phyloP scores from a whole-genome alignment of 225 moss, liverwort and hornwort species.

The Antitrichia curtipendula region DNA sequence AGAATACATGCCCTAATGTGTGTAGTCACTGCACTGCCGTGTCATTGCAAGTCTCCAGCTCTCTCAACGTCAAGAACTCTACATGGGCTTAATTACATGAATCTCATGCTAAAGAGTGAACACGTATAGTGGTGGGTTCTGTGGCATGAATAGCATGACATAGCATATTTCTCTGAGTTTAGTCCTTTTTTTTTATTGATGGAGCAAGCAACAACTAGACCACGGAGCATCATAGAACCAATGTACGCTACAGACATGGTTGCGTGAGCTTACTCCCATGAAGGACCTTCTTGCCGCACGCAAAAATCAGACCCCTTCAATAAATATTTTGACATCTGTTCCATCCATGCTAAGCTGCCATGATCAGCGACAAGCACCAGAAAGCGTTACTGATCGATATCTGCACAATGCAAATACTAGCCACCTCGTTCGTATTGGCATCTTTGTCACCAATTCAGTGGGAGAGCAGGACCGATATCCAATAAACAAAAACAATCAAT shows the following conservation, averaged over 20 bases:
- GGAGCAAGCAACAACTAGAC: neutral
- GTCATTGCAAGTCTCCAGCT: neutral
- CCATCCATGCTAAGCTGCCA: neutral
- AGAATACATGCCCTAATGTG: neutral
- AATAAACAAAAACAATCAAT: no score
- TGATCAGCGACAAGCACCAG: neutral
- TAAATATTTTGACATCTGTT: neutral
- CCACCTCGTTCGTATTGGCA: neutral
- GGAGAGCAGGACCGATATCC: neutral
- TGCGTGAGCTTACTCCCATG: neutral
- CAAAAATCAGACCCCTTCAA: neutral
- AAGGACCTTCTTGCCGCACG: neutral
- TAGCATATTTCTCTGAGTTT: neutral
- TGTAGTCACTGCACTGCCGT: neutral
- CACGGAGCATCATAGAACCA: no score
- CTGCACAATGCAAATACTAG: neutral
- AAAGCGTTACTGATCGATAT: neutral
- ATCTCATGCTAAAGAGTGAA: neutral
- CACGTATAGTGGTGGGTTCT: neutral
- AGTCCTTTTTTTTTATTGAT: neutral
- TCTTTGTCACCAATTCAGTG: neutral
- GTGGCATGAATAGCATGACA: neutral
- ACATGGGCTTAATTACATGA: neutral
- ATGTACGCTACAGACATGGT: neutral
- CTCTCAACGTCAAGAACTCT: neutral